Conservation (phyloP, 345 rosid genomes). For the Moricandia arvensis region DNA sequence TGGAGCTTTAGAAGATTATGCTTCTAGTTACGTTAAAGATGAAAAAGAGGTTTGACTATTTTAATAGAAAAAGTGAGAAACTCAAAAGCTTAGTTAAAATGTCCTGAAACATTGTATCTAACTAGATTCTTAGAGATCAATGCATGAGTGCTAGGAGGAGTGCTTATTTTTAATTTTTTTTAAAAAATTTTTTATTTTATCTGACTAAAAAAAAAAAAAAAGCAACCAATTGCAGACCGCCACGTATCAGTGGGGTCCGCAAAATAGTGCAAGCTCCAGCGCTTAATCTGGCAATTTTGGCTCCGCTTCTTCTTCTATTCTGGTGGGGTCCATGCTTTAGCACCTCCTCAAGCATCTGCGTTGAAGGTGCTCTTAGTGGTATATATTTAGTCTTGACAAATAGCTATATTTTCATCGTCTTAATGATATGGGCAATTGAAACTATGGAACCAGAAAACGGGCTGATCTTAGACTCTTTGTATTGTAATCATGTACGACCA, state of each 20-base stretch:
- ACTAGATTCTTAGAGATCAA: neutral
- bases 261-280: too few relatives aligned
- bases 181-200: too few relatives aligned
- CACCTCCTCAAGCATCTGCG: too few relatives aligned
- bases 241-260: too few relatives aligned
- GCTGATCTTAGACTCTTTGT: neutral
- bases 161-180: too few relatives aligned
- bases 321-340: too few relatives aligned
- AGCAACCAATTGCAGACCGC: too few relatives aligned
- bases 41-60: slow-evolving; percentile 3
- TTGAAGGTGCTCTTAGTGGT: neutral
- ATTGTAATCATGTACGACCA: neutral
- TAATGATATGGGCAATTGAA: neutral
- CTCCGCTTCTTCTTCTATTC: too few relatives aligned
- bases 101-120: slow-evolving; percentile 17
- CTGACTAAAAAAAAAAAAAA: too few relatives aligned
- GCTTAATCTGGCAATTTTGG: too few relatives aligned
- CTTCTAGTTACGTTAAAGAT: slow-evolving; percentile 6
- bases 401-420: neutral
- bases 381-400: neutral
- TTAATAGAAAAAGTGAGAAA: neutral
- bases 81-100: slow-evolving; percentile 8
- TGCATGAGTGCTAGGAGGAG: too few relatives aligned
- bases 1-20: slow-evolving; percentile 22
- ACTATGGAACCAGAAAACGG: neutral